Evolutionary conservation across 2,329 filamentous ascomycete genomes (phyloP).

Genomic region (Tolypocladium tropicale): DNA sequence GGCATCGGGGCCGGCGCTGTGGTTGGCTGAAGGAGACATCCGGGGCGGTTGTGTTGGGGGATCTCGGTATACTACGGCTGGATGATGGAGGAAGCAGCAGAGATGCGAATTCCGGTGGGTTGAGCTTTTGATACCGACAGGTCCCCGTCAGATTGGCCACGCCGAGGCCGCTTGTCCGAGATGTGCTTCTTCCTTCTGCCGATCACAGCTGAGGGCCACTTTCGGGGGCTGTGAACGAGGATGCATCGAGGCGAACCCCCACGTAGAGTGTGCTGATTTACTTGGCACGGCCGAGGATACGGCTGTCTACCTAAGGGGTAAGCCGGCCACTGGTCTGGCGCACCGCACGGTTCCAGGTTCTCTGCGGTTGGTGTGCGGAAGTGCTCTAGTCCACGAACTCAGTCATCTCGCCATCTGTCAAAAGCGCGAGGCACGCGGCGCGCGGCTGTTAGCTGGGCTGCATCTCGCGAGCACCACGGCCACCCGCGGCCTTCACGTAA

Average conservation of each 20-base stretch:
- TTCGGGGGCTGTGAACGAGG: background rate
- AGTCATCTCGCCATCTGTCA: too few species aligned
- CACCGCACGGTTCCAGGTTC: too few species aligned
- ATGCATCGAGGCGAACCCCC: background rate
- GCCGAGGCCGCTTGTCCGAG: background rate
- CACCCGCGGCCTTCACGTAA: background rate
- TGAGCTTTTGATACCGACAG: background rate
- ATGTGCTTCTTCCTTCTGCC: background rate
- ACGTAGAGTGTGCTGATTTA: background rate
- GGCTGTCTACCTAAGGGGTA: too few species aligned
- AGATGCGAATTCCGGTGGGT: background rate
- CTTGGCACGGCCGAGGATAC: too few species aligned
- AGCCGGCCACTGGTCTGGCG: background rate
- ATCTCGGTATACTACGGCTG: too few species aligned
- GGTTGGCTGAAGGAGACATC: background rate
- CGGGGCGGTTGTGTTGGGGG: background rate
- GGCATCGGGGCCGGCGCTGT: background rate
- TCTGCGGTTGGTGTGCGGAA: too few species aligned
- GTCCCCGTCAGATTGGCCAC: background rate
- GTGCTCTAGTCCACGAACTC: too few species aligned
- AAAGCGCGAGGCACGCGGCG: too few species aligned
- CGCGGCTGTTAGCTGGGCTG: background rate
- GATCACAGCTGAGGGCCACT: background rate
- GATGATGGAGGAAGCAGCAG: background rate
- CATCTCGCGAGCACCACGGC: background rate